Evolutionary conservation across 2,329 filamentous ascomycete species (phyloP), one percentile per base, ranked within the genome.

Genomic region (Monosporascus ibericus): DNA sequence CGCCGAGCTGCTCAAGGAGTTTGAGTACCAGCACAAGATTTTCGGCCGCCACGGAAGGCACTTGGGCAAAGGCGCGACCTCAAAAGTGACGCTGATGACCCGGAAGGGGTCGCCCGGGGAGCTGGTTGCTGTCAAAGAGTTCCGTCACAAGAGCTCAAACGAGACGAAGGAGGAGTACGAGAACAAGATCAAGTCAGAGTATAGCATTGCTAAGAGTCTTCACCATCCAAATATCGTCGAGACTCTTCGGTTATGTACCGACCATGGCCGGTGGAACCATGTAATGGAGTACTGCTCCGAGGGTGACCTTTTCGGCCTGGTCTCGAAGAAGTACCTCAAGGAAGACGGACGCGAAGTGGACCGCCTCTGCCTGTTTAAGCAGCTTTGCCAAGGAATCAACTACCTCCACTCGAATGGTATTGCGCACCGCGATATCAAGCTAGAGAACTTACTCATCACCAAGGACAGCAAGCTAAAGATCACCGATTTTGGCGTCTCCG

Each of bases 271-370:
- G 39, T 95, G 88, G 87, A 92, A 90, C 67, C 89, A 95, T 67
- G 89, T 95, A 52, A 96, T 96, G 91, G 90, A 96, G 67, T 95
- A 88, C 68, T 95, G 91, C 72, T 79, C 82, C 3, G 83, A 90
- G 60, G 90, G 91, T 46, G 91, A 95, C 64, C 74, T 96, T 6
- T 92, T 87, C 67, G 77, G 78, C 56, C 73, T 95, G 14, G 85
- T 95, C 39, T 81, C 85, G 58, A 86, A 86, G 66, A 80, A 81
- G 36, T 86, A 87, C 61, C 81, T 95, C 57, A 80, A 75, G 52
- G 71, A 75, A 3, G 78, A 84, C 6, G 84, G 87, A 51, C 83
- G 85, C 53, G 74, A 79, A 17, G 76, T 79, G 52, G 89, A 95
- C 65, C 85, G 88, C 9, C 74, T 88, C 34, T 95, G 91, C 70